These are phyloP conservation scores for Phytomonas francai DNA, from an alignment of 208 protist species.

Conservation along the genomic window DNA sequence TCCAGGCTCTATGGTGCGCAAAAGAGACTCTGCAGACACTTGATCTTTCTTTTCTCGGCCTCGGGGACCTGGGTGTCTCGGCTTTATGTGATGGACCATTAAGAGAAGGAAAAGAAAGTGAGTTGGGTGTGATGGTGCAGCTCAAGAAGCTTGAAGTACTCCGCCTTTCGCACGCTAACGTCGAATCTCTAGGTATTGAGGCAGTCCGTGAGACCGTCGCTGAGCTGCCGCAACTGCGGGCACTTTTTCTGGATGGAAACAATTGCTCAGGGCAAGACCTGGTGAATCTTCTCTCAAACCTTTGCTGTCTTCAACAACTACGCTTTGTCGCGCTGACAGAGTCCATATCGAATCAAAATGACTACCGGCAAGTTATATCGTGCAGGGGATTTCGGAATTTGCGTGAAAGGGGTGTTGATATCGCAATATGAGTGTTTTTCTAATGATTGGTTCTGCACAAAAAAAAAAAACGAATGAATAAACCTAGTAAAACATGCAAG, in stretches of 20 bases:
- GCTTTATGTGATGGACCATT: slow-evolving; percentile 50
- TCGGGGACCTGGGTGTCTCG: slow-evolving; percentile 59
- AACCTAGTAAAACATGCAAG: background rate
- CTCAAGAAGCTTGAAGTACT: slow-evolving; percentile 34
- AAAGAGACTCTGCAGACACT: slow-evolving; percentile 23
- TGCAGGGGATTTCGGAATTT: background rate
- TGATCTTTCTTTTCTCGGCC: slow-evolving; percentile 57
- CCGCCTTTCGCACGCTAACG: slow-evolving; percentile 35
- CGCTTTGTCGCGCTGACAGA: background rate
- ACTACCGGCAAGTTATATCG: background rate
- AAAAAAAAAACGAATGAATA: background rate
- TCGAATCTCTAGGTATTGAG: slow-evolving; percentile 48
- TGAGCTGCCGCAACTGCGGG: slow-evolving; percentile 23
- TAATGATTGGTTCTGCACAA: too few relatives aligned
- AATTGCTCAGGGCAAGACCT: background rate
- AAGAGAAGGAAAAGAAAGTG: background rate
- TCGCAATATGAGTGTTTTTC: background rate
- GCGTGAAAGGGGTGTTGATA: background rate
- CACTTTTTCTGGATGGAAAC: slow-evolving; percentile 54
- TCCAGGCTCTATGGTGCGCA: slow-evolving; percentile 20
- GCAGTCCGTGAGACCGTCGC: slow-evolving; percentile 42
- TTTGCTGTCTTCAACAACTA: background rate
- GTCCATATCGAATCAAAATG: background rate
- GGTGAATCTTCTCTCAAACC: slow-evolving; percentile 4
- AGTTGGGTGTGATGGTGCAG: slow-evolving; percentile 22